A percentile compares a stretch with the other conserved stretches of the same genome.
phyloP scores from a whole-genome alignment of 345 rosid genomes.

The Arabis hirsuta region DNA sequence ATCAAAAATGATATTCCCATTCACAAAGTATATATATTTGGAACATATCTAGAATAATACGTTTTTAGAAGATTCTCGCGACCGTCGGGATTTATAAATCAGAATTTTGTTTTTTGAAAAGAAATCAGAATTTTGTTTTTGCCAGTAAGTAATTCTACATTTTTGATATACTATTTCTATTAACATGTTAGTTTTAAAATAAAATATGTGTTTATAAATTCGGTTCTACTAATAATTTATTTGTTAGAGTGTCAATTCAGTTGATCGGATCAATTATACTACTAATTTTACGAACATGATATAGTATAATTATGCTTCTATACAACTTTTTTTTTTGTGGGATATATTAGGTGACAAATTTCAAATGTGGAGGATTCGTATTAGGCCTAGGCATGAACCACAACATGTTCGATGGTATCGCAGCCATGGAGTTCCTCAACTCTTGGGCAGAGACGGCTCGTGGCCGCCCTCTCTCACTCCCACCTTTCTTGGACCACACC shows the following conservation, averaged over 20 bases:
- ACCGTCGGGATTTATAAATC: too few relatives aligned
- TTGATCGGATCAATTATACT: too few relatives aligned
- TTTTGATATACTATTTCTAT: not conserved
- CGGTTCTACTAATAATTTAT: too few relatives aligned
- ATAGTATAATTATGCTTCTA: not conserved
- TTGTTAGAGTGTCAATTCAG: too few relatives aligned
- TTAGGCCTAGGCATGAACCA: slow-evolving; percentile 84
- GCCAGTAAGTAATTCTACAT: not conserved
- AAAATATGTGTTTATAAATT: too few relatives aligned
- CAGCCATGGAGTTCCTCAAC: slow-evolving; percentile 84
- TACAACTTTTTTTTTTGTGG: slow-evolving; percentile 12
- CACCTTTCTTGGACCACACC: slow-evolving; percentile 68
- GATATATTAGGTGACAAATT: slow-evolving; percentile 70
- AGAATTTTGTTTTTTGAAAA: not conserved
- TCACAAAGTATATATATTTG: not conserved
- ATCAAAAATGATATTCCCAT: not conserved
- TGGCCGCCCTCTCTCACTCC: slow-evolving; percentile 63
- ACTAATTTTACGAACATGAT: too few relatives aligned
- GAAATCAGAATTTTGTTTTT: not conserved
- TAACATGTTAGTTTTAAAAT: too few relatives aligned
- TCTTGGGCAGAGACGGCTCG: slow-evolving; percentile 85
- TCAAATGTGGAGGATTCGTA: slow-evolving; percentile 81
- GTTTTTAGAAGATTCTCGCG: not conserved
- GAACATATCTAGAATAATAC: not conserved
- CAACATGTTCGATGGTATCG: slow-evolving; percentile 82